phyloP scores from a whole-genome alignment of 148 eudicot genomes.

The Arctostaphylos glauca region DNA sequence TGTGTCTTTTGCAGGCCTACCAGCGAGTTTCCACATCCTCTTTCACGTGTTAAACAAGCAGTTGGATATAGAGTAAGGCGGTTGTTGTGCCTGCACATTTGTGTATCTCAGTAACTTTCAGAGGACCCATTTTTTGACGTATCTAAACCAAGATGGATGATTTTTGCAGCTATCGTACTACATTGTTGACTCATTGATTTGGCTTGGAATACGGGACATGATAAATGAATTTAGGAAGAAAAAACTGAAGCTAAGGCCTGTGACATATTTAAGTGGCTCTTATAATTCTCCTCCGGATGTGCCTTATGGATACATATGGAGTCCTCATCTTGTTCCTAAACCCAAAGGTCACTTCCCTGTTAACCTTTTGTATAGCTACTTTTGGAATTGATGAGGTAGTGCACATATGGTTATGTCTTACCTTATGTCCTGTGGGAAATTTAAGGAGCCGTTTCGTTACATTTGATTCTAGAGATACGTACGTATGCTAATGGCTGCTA shows the following conservation, averaged over 20 bases:
- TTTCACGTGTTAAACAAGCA: slow-evolving; percentile 68
- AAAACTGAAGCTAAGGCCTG: slow-evolving; percentile 74
- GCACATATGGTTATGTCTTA: background rate
- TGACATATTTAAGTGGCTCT: slow-evolving; percentile 70
- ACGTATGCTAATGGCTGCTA: background rate
- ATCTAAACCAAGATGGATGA: slow-evolving; percentile 7
- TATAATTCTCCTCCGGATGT: slow-evolving; percentile 52
- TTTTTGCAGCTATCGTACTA: slow-evolving; percentile 81
- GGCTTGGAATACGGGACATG: slow-evolving; percentile 90
- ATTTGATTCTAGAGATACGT: slow-evolving; percentile 3
- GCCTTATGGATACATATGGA: slow-evolving; percentile 92
- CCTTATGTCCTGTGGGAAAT: background rate
- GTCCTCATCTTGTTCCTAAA: slow-evolving; percentile 92
- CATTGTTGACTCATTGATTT: slow-evolving; percentile 79
- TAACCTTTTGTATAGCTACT: background rate
- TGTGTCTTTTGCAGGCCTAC: slow-evolving; percentile 55
- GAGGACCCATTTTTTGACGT: background rate
- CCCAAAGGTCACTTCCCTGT: slow-evolving; percentile 57
- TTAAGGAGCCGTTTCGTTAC: background rate
- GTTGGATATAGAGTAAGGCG: slow-evolving; percentile 61
- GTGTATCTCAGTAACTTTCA: background rate
- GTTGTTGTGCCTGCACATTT: background rate
- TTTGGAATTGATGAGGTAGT: background rate
- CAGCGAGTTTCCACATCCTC: slow-evolving; percentile 80
- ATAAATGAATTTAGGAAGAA: slow-evolving; percentile 88